Base-by-base conservation (phyloP, 768 basidiomycete genomes). In the Cyclocybe cylindracea region DNA sequence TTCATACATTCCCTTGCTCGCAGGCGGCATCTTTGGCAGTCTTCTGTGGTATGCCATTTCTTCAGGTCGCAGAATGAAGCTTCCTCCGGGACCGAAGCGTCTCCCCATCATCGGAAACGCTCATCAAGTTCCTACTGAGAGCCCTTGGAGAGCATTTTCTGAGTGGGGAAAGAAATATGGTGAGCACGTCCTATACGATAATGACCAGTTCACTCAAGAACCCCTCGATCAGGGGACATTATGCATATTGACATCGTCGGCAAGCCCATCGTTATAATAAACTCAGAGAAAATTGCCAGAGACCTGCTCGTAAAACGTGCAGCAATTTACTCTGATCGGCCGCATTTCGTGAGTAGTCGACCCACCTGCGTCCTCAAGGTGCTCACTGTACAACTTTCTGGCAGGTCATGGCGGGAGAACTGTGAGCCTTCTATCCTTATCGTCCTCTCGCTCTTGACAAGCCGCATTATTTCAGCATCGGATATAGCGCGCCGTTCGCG, bases 231-330 rank as follows among this genome's bases (percentile, higher is more conserved):
- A 78, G 75, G 77, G 38, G 69, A 58, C 5, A 65, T 72, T n/a
- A 61, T 62, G 18, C 75, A 62, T 13, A 66, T 78, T 39, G 72
- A 63, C 14, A 61, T 77, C 13, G 52, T 82, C 10, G 77, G 78
- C 5, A 70, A 74, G 40, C 65, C 70, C 10, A 55, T 63, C 11
- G 48, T 67, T 7, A 58, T 66, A 43, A 59, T 80, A 44, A 80
- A 78, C 57, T 72, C 75, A 5, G 56, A 68, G 3, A 61, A 71
- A 8, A 58, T 70, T 14, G 60, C 57, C 8, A 69, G 73, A 65
- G 70, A 74, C 29, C 66, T 77, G 42, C 61, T 82, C 11, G 80
- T 79, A 49, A 73, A 69, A 55, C 71, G 75, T 51, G 72, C 76
- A 2, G 51, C 69, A 3, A 66, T 77, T 9, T 78, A 79, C 56